Evolutionary conservation across 78 protist genomes (phyloP), one percentile per base, ranked within the genome.

Genomic region (Mantamonas sphyraenae): DNA sequence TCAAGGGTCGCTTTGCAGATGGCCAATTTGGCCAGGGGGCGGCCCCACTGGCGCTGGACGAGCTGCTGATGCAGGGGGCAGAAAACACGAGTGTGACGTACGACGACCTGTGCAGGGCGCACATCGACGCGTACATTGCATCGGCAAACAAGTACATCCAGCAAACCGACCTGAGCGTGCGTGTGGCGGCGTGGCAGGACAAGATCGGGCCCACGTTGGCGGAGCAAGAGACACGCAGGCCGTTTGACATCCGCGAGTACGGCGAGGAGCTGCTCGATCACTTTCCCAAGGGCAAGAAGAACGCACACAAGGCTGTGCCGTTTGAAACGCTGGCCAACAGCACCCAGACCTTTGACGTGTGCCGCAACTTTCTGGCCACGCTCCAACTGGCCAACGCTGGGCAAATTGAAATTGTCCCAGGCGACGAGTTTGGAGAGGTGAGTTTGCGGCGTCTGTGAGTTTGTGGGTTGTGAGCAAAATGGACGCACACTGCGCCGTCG

Each of bases 321-420:
- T 55, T 55, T 14, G 24, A 20, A 14, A 12, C 24, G 30, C 31
- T 55, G 24, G 60, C 12, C 14, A 5, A 12, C 14, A 26, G 12
- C 30, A 14, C 8, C 14, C 31, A 33, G 40, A 33, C 2, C 14
- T 68, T 22, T 60, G 73, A 68, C 20, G 63, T 71, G 39, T 57
- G 58, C 56, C 66, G 76, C 12, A 28, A n/a, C n/a, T 71, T 71
- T 50, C 38, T 71, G 53, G 76, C 76, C 33, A 35, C 67, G 31
- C 76, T 71, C 9, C 76, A 71, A 30, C 67, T 71, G 28, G 68
- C 74, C 34, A 68, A 68, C 63, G 7, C 16, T n/a, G 38, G 74
- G 42, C 28, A 42, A 26, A 53, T 68, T 19, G 64, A 33, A 24
- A 68, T 68, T 7, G 35, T 20, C 2, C 34, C 61, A n/a, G n/a